phyloP scores from a whole-genome alignment of 179 eudicot genomes.

The Actinidia arguta region DNA sequence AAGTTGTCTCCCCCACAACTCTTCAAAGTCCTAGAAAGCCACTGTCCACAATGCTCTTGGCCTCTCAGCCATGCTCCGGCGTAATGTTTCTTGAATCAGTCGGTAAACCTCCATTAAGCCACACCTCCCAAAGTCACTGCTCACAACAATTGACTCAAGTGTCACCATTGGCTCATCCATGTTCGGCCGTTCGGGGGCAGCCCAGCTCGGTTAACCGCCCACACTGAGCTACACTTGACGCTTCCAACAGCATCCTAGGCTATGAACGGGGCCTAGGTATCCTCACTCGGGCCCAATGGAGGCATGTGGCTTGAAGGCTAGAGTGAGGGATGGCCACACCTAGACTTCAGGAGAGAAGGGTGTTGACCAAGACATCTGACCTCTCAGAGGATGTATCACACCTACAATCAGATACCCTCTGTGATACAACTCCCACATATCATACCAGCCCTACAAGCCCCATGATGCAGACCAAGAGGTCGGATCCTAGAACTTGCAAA shows the following conservation, averaged over 20 bases:
- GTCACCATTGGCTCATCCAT: background rate
- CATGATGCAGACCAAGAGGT: background rate
- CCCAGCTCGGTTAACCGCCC: no score
- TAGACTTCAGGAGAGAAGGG: background rate
- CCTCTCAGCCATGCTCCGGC: background rate
- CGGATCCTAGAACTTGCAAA: background rate
- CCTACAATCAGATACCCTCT: background rate
- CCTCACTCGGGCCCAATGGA: background rate
- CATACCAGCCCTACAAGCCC: background rate
- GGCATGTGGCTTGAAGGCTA: background rate
- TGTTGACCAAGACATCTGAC: background rate
- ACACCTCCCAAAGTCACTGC: background rate
- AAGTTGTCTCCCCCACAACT: background rate
- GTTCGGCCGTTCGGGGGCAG: no score
- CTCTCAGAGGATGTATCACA: background rate
- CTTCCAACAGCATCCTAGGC: background rate
- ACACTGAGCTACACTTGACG: background rate
- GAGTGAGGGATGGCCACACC: background rate
- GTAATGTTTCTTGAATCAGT: background rate
- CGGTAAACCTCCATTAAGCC: background rate
- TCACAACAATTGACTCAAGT: background rate
- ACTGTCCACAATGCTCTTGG: background rate
- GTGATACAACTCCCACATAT: background rate
- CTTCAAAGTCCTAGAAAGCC: background rate
- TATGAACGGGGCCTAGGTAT: no score